phyloP scores from a whole-genome alignment of 2,329 filamentous ascomycete genomes.

The Penicillium sp. region DNA sequence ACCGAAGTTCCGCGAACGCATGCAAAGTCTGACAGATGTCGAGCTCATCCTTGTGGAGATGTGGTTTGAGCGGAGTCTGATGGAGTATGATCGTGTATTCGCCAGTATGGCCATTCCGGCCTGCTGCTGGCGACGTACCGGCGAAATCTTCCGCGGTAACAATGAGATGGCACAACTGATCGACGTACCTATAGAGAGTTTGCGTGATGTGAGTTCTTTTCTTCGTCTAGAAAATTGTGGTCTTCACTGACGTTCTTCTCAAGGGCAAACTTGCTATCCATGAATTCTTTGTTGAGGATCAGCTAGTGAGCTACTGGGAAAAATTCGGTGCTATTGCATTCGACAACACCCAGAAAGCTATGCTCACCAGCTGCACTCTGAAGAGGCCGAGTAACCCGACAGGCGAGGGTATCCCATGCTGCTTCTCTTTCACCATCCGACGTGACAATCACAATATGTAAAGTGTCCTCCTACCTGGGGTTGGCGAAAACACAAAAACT shows the following conservation, averaged over 20 bases:
- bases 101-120: slow-evolving; percentile 98
- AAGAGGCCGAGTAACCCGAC: slow-evolving; percentile 77
- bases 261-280: slow-evolving; percentile 94
- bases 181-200: slow-evolving; percentile 83
- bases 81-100: slow-evolving; percentile 98
- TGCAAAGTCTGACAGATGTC: slow-evolving; percentile 88
- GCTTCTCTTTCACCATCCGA: slow-evolving; percentile 96
- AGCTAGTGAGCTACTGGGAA: slow-evolving; percentile 96
- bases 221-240: slow-evolving; percentile 5
- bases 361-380: slow-evolving; percentile 88
- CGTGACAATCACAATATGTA: slow-evolving; percentile 96
- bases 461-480: slow-evolving; percentile 47
- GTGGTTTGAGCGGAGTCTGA: slow-evolving; percentile 96
- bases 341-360: slow-evolving; percentile 88
- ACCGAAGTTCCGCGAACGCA: slow-evolving; percentile 93
- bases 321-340: slow-evolving; percentile 98
- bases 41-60: slow-evolving; percentile 95
- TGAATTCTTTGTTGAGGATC: slow-evolving; percentile 93
- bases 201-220: slow-evolving; percentile 75
- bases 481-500: not conserved
- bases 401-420: slow-evolving; percentile 81
- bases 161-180: slow-evolving; percentile 99
- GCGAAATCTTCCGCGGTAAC: slow-evolving; percentile 96
- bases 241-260: not conserved
- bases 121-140: slow-evolving; percentile 94